These are phyloP conservation scores for Aspergillus sp. DNA, from an alignment of 2,329 filamentous ascomycete species.

Conservation along the genomic window DNA sequence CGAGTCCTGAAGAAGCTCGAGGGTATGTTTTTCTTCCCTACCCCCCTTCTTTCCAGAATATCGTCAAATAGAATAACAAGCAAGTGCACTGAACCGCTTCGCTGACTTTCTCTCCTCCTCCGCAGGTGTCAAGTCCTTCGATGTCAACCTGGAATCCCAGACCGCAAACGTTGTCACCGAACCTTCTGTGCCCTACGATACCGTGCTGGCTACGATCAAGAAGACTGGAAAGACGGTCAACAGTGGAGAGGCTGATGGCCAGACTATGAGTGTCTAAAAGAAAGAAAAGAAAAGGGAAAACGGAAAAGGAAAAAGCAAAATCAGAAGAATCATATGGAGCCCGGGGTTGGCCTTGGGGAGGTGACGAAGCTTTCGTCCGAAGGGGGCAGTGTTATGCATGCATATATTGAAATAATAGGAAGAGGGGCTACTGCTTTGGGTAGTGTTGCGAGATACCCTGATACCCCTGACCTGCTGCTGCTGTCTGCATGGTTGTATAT, in stretches of 20 bases:
- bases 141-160: slow-evolving; percentile 84
- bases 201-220: slow-evolving; percentile 82
- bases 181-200: slow-evolving; percentile 71
- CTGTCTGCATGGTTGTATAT: too few species aligned
- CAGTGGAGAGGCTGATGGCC: slow-evolving; percentile 54
- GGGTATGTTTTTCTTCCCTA: slow-evolving; percentile 56
- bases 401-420: too few species aligned
- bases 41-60: too few species aligned
- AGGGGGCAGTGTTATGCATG: too few species aligned
- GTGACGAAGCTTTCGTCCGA: too few species aligned
- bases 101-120: not conserved
- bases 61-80: not conserved
- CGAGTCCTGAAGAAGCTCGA: slow-evolving; percentile 89
- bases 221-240: slow-evolving; percentile 96
- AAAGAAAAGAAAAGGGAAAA: too few species aligned
- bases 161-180: slow-evolving; percentile 76
- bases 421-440: too few species aligned
- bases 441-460: too few species aligned
- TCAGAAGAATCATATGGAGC: too few species aligned
- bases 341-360: too few species aligned
- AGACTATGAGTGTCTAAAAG: slow-evolving; percentile 37
- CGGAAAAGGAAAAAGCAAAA: too few species aligned
- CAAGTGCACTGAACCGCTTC: not conserved
- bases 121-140: slow-evolving; percentile 80
- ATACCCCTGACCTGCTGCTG: too few species aligned